Evolutionary conservation across 305 asterid genomes (phyloP).

Genomic region (Striga hermonthica): DNA sequence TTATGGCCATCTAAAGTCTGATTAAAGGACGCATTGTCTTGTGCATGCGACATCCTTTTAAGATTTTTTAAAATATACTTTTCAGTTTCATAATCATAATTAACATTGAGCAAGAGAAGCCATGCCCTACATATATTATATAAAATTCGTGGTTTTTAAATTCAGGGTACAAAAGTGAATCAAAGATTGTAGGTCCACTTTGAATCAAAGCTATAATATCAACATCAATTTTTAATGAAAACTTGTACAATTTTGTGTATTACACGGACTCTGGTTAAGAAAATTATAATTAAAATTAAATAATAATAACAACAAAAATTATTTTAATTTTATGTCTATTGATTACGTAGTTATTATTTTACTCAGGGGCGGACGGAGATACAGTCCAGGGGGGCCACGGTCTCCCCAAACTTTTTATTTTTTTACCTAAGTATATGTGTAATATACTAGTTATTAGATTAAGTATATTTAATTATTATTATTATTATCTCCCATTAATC

Average conservation of each 20-base stretch:
- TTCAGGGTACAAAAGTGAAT: not conserved
- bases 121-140: not conserved
- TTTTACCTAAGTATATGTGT: too few species aligned
- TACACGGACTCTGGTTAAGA: too few species aligned
- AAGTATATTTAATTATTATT: too few species aligned
- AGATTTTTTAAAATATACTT: conserved; percentile 27
- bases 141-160: not conserved
- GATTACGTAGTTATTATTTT: not conserved
- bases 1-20: not conserved
- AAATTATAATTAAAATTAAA: not conserved
- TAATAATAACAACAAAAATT: not conserved
- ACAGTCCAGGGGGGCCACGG: too few species aligned
- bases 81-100: conserved; percentile 8
- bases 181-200: conserved; percentile 9
- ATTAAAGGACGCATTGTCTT: conserved; percentile 9
- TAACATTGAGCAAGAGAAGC: not conserved
- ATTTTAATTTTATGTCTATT: not conserved
- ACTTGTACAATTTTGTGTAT: too few species aligned
- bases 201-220: not conserved
- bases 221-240: too few species aligned
- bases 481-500: too few species aligned
- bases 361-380: too few species aligned
- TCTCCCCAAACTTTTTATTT: too few species aligned
- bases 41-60: conserved; percentile 11
- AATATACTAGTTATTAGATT: too few species aligned